Evolutionary conservation across 306 rosid species (phyloP), one percentile per base, ranked within the genome.

Genomic region (Vicia faba): DNA sequence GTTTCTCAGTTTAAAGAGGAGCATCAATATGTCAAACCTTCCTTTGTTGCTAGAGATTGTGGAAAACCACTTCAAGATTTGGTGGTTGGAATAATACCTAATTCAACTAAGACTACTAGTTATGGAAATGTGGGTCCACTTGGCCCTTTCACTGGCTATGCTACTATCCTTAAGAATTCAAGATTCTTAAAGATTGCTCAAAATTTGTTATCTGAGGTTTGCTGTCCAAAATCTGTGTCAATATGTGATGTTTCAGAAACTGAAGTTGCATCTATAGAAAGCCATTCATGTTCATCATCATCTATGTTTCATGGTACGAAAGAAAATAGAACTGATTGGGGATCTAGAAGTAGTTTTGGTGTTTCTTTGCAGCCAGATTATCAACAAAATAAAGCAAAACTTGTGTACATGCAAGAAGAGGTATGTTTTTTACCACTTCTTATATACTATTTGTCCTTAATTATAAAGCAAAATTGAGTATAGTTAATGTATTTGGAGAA

Each of bases 131-230:
- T 86, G 3, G 97, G 99, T 1, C 99, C 99, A 25, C 91, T 93
- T 14, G 99, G 99, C 16, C 99, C 99, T 33, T 93, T 93, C 64
- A 93, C 96, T 3, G 99, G 99, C 6, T 93, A 93, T 65, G 95
- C 99, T 10, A 83, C 91, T 16, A 90, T 93, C 81, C 77, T 93
- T 2, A 93, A 80, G 83, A 85, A 75, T 67, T 93, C 99, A 3
- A 93, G 78, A 70, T 93, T 83, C 78, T 82, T 93, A 74, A 88
- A 81, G 18, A 89, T 88, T 0, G 91, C 96, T 0, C 95, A 93
- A 41, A 83, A 77, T 58, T 51, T 93, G 68, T 72, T 93, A 58
- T 95, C 86, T 29, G 97, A 88, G 15, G 75, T 83, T 26, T 93
- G 84, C 46, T 64, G 75, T 48, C 62, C 80, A 9, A 82, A 68